Percentiles rank a stretch among this genome's conserved stretches.
Evolutionary conservation across 1,284 basidiomycete genomes (phyloP).

Genomic region (Megacollybia platyphylla): DNA sequence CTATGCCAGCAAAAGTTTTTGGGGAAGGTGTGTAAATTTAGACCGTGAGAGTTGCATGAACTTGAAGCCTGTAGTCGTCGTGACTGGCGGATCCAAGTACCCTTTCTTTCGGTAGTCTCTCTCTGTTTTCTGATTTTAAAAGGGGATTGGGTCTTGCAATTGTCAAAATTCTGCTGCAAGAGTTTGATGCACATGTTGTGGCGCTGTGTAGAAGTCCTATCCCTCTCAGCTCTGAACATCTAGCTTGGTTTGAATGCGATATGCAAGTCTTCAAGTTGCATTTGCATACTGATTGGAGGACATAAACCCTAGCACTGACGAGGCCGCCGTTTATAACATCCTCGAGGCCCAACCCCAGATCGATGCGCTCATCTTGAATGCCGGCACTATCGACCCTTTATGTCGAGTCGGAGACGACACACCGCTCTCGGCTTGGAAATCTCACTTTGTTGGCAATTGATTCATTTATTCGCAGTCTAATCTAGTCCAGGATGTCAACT

Average conservation of each 20-base stretch:
- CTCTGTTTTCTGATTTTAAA: conserved; percentile 7
- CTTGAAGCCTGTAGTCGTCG: conserved; percentile 39
- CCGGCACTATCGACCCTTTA: conserved; percentile 52
- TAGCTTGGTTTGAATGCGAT: conserved; percentile 57
- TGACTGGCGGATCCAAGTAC: conserved; percentile 73
- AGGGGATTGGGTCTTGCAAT: conserved; percentile 80
- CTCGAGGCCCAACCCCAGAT: conserved; percentile 43
- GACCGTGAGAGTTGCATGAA: conserved; percentile 14
- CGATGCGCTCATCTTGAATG: conserved; percentile 72
- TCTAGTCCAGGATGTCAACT: conserved; percentile 29
- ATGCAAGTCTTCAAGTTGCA: conserved; percentile 33
- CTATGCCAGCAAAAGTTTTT: conserved; percentile 47
- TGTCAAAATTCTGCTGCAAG: conserved; percentile 46
- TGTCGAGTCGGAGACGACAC: conserved; percentile 25
- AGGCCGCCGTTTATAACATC: conserved; percentile 38
- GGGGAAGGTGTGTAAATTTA: conserved; percentile 17
- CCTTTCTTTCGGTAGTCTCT: conserved; percentile 4
- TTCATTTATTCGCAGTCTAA: conserved; percentile 34
- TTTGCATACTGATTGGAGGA: conserved; percentile 1
- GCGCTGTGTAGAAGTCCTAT: conserved; percentile 63
- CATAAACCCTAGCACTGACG: conserved; percentile 34
- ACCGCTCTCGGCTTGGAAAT: conserved; percentile 37
- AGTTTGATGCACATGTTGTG: conserved; percentile 55
- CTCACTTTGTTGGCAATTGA: conserved; percentile 68
- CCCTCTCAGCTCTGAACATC: conserved; percentile 26